phyloP scores from a whole-genome alignment of 2,329 filamentous ascomycete genomes.

The Cladophialophora immunda region DNA sequence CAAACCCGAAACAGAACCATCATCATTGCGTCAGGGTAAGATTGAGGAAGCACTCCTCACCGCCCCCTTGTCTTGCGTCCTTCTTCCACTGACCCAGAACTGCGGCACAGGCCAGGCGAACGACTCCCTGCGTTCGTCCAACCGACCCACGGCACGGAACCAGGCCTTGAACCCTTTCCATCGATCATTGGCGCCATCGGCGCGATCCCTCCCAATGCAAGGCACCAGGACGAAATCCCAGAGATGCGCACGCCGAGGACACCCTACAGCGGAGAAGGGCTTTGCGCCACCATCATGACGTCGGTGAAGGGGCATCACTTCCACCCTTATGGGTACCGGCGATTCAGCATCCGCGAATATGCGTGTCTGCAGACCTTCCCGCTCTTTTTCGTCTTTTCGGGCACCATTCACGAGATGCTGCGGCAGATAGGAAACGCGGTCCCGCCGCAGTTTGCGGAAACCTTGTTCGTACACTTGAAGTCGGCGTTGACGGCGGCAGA shows the following conservation, averaged over 20 bases:
- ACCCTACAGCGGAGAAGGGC: slow-evolving; percentile 45
- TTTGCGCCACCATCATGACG: slow-evolving; percentile 68
- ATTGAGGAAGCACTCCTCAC: slow-evolving; percentile 16
- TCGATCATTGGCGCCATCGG: slow-evolving; percentile 56
- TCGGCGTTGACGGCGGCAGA: slow-evolving; percentile 50
- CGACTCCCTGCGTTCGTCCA: slow-evolving; percentile 70
- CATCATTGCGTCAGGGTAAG: slow-evolving; percentile 63
- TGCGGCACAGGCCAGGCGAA: slow-evolving; percentile 71
- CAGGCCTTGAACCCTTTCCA: slow-evolving; percentile 46
- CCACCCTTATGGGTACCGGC: slow-evolving; percentile 70
- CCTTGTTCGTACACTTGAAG: slow-evolving; percentile 50
- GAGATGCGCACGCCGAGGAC: background rate
- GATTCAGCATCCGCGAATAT: slow-evolving; percentile 73
- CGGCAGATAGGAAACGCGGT: slow-evolving; percentile 83
- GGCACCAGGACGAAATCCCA: background rate
- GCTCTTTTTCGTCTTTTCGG: slow-evolving; percentile 64
- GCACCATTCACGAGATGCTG: slow-evolving; percentile 50
- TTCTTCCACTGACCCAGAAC: slow-evolving; percentile 49
- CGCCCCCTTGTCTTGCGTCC: slow-evolving; percentile 39
- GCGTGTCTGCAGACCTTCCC: slow-evolving; percentile 77
- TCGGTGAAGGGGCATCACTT: slow-evolving; percentile 67
- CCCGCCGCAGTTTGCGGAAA: slow-evolving; percentile 62
- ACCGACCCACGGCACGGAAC: slow-evolving; percentile 62
- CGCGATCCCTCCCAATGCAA: slow-evolving; percentile 46
- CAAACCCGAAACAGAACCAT: slow-evolving; percentile 60